A percentile compares a stretch with the other conserved stretches of the same genome.
Conservation (phyloP, 1,284 basidiomycete species). For the Apiotrichum mycotoxinovorans region DNA sequence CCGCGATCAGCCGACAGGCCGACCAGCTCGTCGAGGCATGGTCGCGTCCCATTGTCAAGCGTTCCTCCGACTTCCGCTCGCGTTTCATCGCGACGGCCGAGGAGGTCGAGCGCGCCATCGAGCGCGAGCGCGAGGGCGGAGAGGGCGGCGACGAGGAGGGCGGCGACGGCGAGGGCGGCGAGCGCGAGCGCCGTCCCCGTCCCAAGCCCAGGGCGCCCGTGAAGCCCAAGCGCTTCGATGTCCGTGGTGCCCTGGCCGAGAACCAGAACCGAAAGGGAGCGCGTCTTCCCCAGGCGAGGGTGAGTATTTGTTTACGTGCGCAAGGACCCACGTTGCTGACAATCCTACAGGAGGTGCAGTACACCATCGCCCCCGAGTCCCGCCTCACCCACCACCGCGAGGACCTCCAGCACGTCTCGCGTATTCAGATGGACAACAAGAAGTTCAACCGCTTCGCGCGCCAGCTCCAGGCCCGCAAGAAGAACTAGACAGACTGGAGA, state of each 20-base stretch:
- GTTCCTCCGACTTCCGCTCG: slow-evolving; percentile 71
- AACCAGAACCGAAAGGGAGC: slow-evolving; percentile 40
- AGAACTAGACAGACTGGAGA: not conserved
- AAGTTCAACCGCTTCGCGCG: slow-evolving; percentile 48
- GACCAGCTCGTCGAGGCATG: slow-evolving; percentile 79
- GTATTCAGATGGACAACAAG: slow-evolving; percentile 43
- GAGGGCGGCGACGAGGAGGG: slow-evolving; percentile 22
- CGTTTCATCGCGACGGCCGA: slow-evolving; percentile 29
- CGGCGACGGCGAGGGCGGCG: slow-evolving; percentile 7
- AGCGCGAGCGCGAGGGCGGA: slow-evolving; percentile 14
- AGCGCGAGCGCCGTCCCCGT: slow-evolving; percentile 4
- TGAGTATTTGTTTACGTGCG: slow-evolving; percentile 13
- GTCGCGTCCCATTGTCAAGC: slow-evolving; percentile 93
- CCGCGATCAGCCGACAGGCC: slow-evolving; percentile 74
- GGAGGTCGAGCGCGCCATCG: slow-evolving; percentile 13
- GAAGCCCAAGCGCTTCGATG: slow-evolving; percentile 38
- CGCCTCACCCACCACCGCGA: slow-evolving; percentile 33
- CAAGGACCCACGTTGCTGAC: not conserved
- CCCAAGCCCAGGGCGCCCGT: slow-evolving; percentile 9
- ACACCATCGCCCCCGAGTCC: slow-evolving; percentile 41
- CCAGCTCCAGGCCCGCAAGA: slow-evolving; percentile 29
- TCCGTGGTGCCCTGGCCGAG: slow-evolving; percentile 33
- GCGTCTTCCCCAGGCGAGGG: slow-evolving; percentile 32
- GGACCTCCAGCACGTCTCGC: slow-evolving; percentile 37
- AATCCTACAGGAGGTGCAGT: slow-evolving; percentile 36